Evolutionary conservation across 257 asterid species (phyloP).

Genomic region (Capsicum chinense): DNA sequence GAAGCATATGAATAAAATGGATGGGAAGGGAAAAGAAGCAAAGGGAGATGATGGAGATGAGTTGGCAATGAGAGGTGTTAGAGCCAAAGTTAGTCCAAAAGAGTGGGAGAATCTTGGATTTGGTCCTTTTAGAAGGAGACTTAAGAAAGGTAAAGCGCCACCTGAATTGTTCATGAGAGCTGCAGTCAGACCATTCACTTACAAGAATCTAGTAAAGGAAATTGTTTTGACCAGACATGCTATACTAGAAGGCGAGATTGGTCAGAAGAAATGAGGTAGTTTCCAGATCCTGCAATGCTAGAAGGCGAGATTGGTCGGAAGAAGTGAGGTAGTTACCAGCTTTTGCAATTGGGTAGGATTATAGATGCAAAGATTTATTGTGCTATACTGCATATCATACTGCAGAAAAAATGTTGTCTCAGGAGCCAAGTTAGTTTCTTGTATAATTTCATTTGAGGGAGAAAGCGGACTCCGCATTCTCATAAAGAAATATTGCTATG

Average conservation of each 20-base stretch:
- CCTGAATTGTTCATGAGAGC: slow-evolving; percentile 78
- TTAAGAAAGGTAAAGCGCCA: slow-evolving; percentile 70
- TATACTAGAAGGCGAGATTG: slow-evolving; percentile 80
- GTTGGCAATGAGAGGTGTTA: slow-evolving; percentile 61
- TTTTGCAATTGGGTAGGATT: not conserved
- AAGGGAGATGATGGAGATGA: slow-evolving; percentile 59
- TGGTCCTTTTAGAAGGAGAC: slow-evolving; percentile 75
- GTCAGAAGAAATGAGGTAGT: slow-evolving; percentile 44
- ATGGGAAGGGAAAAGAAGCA: slow-evolving; percentile 32
- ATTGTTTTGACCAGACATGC: slow-evolving; percentile 86
- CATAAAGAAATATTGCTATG: not conserved
- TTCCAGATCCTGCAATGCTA: slow-evolving; percentile 24
- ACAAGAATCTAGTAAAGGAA: slow-evolving; percentile 88
- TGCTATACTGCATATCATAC: not conserved
- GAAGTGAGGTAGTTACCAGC: slow-evolving; percentile 36
- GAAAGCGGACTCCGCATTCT: not conserved
- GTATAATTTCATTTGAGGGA: not conserved
- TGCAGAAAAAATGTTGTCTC: not conserved
- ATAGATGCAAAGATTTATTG: not conserved
- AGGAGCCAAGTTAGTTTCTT: not conserved
- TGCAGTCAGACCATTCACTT: slow-evolving; percentile 88
- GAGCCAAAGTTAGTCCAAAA: slow-evolving; percentile 67
- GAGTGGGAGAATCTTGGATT: slow-evolving; percentile 76
- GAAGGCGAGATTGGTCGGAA: slow-evolving; percentile 77
- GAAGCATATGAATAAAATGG: slow-evolving; percentile 42